phyloP scores from a whole-genome alignment of 2,329 filamentous ascomycete species.

The Xylaria sp. region DNA sequence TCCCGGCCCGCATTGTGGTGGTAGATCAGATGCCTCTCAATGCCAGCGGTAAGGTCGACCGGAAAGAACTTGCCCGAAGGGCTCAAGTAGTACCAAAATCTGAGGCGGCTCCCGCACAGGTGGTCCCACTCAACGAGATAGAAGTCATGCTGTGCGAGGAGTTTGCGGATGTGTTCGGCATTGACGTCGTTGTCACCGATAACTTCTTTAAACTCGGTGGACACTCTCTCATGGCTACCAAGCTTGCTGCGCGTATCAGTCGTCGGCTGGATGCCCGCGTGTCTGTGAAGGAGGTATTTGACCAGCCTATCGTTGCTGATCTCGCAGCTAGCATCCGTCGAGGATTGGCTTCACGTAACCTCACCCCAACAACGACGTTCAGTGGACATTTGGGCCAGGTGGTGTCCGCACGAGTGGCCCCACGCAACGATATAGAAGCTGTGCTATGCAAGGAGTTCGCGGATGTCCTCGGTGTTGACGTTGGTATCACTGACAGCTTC shows the following conservation, averaged over 20 bases:
- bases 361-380: neutral
- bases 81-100: conserved; percentile 5
- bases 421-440: conserved; percentile 4
- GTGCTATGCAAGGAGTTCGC: conserved; percentile 14
- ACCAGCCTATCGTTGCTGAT: neutral
- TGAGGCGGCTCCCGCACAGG: neutral
- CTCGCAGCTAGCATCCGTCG: neutral
- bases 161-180: conserved; percentile 10
- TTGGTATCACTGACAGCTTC: conserved; percentile 21
- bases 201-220: conserved; percentile 16
- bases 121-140: neutral
- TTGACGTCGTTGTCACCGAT: conserved; percentile 2
- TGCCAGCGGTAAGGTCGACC: conserved; percentile 20
- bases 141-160: conserved; percentile 9
- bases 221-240: conserved; percentile 15
- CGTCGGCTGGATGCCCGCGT: conserved; percentile 8
- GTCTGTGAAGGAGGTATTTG: conserved; percentile 15
- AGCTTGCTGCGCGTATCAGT: conserved; percentile 8
- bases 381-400: neutral
- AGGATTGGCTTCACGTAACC: neutral
- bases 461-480: conserved; percentile 11
- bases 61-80: conserved; percentile 14
- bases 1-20: conserved; percentile 10
- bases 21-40: conserved; percentile 22
- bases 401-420: neutral